These are phyloP conservation scores for Penstemon barbatus DNA, from an alignment of 257 asterid genomes.

Conservation along the genomic window DNA sequence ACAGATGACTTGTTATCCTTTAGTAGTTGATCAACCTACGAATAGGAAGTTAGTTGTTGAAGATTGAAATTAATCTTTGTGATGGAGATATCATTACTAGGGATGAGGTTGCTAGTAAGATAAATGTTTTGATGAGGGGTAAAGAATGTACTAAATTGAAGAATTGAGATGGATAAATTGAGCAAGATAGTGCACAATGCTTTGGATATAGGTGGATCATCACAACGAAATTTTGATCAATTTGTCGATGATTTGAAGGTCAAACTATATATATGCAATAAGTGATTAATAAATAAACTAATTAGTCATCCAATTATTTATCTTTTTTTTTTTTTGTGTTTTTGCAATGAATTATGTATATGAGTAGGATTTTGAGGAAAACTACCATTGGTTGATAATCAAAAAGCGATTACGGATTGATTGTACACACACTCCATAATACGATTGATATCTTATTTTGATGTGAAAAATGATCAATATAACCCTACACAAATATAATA, in stretches of 20 bases:
- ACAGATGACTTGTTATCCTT: slow-evolving; percentile 13
- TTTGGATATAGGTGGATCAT: slow-evolving; percentile 13
- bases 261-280: too few relatives aligned
- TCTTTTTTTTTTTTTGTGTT: too few relatives aligned
- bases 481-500: too few relatives aligned
- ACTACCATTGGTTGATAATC: too few relatives aligned
- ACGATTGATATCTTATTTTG: too few relatives aligned
- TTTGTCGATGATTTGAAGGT: slow-evolving; percentile 2
- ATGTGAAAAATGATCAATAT: too few relatives aligned
- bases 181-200: background rate
- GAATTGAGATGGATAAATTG: slow-evolving; percentile 21
- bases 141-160: slow-evolving; percentile 12
- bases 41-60: background rate
- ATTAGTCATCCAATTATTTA: too few relatives aligned
- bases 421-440: too few relatives aligned
- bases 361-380: too few relatives aligned
- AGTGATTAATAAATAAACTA: too few relatives aligned
- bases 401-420: too few relatives aligned
- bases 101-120: slow-evolving; percentile 14
- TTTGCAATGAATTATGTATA: too few relatives aligned
- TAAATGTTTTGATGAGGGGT: slow-evolving; percentile 13
- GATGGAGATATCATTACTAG: slow-evolving; percentile 13
- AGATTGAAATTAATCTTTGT: slow-evolving; percentile 31
- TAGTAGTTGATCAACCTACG: slow-evolving; percentile 24
- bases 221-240: background rate